Evolutionary conservation across 1,139 yeast genomes (phyloP).

Genomic region (Saccharomycopsis crataegensis): DNA sequence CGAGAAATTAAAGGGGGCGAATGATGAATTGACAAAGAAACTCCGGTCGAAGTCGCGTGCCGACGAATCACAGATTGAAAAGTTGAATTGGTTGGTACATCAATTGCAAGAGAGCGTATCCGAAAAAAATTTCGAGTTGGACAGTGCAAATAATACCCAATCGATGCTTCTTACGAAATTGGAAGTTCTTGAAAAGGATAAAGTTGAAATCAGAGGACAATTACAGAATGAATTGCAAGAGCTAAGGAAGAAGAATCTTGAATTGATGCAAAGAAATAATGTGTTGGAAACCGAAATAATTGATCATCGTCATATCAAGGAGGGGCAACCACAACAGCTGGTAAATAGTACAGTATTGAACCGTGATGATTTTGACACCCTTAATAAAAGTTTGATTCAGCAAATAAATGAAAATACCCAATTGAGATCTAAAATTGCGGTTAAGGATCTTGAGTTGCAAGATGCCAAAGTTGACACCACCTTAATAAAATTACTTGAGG

Average conservation of each 20-base stretch:
- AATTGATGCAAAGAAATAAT: neutral
- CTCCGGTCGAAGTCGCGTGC: neutral
- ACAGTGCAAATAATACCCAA: conserved; percentile 1
- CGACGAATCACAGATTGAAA: neutral
- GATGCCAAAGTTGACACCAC: conserved; percentile 3
- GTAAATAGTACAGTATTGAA: neutral
- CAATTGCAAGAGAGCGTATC: conserved; percentile 1
- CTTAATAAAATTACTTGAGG: conserved; percentile 8
- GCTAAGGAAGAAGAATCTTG: neutral
- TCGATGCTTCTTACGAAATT: neutral
- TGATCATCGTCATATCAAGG: neutral
- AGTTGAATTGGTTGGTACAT: conserved; percentile 6
- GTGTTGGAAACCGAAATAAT: neutral
- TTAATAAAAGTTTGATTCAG: conserved; percentile 1
- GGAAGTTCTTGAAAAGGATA: neutral
- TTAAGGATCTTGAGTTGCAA: neutral
- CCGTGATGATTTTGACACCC: neutral
- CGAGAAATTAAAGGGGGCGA: neutral
- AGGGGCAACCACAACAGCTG: neutral
- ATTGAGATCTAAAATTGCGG: neutral
- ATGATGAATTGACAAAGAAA: neutral
- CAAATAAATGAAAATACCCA: conserved; percentile 1
- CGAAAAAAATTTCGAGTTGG: neutral
- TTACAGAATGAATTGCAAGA: neutral
- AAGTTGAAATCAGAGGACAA: neutral